phyloP scores from a whole-genome alignment of 148 eudicot species.

The Spergularia marina region DNA sequence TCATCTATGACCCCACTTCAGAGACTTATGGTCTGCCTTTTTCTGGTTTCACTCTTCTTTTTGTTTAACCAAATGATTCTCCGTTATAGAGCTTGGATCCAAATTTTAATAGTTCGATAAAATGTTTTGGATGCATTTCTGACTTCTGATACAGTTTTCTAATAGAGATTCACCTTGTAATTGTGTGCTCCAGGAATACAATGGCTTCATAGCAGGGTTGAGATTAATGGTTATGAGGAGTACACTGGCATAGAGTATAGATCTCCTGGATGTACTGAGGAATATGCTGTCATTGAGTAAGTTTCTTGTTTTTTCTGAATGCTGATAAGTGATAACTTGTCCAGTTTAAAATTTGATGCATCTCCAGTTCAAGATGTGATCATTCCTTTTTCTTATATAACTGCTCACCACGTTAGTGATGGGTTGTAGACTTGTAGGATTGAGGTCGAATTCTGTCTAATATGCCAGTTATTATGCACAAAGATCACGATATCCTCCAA shows the following conservation, averaged over 20 bases:
- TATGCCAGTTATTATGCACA: background rate
- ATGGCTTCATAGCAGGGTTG: slow-evolving; percentile 98
- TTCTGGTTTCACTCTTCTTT: background rate
- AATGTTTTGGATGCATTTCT: background rate
- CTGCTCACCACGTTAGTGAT: background rate
- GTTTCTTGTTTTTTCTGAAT: slow-evolving; percentile 26
- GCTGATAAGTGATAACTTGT: background rate
- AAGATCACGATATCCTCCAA: background rate
- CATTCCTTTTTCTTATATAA: background rate
- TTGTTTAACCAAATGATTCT: background rate
- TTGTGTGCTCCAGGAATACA: slow-evolving; percentile 62
- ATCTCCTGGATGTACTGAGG: slow-evolving; percentile 94
- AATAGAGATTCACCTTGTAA: background rate
- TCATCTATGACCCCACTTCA: slow-evolving; percentile 5
- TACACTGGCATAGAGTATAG: slow-evolving; percentile 82
- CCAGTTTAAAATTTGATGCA: background rate
- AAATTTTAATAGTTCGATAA: background rate
- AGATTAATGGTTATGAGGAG: slow-evolving; percentile 88
- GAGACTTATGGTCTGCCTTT: background rate
- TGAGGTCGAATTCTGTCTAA: background rate
- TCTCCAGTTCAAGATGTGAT: slow-evolving; percentile 7
- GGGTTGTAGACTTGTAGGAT: background rate
- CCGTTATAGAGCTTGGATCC: background rate
- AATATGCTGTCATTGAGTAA: slow-evolving; percentile 79
- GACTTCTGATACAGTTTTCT: background rate